Conservation (phyloP, 2,329 filamentous ascomycete genomes). For the Colletotrichum sp. region DNA sequence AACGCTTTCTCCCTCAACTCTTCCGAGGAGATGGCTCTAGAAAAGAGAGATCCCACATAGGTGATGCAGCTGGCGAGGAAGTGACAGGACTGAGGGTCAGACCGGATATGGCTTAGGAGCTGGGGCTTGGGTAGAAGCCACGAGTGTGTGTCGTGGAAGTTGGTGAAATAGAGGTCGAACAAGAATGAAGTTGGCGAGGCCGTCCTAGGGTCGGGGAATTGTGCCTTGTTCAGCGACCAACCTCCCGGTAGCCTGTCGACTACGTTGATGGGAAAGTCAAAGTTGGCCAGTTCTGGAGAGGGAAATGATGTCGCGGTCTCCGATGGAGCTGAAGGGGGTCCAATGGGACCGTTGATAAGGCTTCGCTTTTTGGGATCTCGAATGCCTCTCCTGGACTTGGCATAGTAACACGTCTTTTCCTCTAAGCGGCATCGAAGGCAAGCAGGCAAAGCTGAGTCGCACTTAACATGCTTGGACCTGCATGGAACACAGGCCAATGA, state of each 20-base stretch:
- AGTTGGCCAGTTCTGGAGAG: conserved; percentile 25
- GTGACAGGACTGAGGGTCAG: conserved; percentile 16
- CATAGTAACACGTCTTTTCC: conserved; percentile 50
- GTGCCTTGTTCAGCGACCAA: conserved; percentile 23
- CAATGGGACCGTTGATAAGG: conserved; percentile 31
- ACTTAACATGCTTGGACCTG: conserved; percentile 49
- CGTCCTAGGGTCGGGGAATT: conserved; percentile 4
- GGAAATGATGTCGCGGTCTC: conserved; percentile 2
- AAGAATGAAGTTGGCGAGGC: conserved; percentile 15
- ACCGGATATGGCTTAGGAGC: conserved; percentile 8
- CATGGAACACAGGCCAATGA: conserved; percentile 53
- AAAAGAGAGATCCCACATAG: conserved; percentile 44
- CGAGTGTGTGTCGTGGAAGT: conserved; percentile 24
- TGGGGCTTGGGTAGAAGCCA: conserved; percentile 19
- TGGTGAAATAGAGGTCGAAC: conserved; percentile 32
- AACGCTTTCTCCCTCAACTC: conserved; percentile 35
- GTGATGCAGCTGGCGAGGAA: conserved; percentile 37
- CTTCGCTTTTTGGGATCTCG: conserved; percentile 38
- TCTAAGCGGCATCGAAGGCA: conserved; percentile 49
- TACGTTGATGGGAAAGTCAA: conserved; percentile 21
- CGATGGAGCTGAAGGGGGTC: conserved; percentile 1
- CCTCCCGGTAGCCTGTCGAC: conserved; percentile 27
- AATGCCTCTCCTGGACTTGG: conserved; percentile 51
- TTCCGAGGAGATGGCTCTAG: conserved; percentile 30
- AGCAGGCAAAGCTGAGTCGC: conserved; percentile 36